Conservation (phyloP, 768 basidiomycete species). For the button mushroom (Agaricus bisporus) region DNA sequence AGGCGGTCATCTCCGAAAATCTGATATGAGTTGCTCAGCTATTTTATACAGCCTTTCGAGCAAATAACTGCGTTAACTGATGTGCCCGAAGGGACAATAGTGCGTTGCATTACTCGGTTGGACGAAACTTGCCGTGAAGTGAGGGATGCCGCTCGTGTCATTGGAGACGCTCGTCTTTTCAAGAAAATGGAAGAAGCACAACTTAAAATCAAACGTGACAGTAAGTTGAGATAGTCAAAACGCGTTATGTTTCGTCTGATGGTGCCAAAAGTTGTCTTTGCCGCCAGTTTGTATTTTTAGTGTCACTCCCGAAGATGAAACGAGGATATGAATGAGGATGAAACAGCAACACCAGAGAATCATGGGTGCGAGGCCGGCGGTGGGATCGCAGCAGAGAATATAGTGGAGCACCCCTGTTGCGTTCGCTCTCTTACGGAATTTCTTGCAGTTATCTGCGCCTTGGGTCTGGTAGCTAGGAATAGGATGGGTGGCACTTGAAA, state of each 20-base stretch:
- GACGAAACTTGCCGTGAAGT: constrained; percentile 98
- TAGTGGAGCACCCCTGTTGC: no score
- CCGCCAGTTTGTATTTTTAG: constrained; percentile 83
- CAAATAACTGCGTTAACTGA: constrained; percentile 92
- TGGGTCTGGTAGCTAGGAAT: no score
- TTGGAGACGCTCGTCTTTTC: constrained; percentile 93
- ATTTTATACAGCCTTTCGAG: constrained; percentile 72
- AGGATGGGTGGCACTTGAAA: no score
- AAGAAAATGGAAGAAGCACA: constrained; percentile 98
- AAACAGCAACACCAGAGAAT: no score
- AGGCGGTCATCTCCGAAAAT: constrained; percentile 15
- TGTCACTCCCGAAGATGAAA: no score
- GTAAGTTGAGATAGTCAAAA: constrained; percentile 42
- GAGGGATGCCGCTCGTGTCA: constrained; percentile 92
- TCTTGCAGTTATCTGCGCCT: no score
- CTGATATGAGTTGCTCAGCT: neutral
- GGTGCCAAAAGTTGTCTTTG: constrained; percentile 62
- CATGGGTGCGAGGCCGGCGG: no score
- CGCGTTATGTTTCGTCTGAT: neutral
- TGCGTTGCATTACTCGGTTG: constrained; percentile 89
- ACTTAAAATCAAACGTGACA: constrained; percentile 90
- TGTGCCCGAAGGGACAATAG: constrained; percentile 94
- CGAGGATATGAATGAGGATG: no score
- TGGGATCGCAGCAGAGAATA: no score
- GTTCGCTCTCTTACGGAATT: no score